Evolutionary conservation across 2,329 filamentous ascomycete species (phyloP).

Genomic region (Xylaria hypoxylon): DNA sequence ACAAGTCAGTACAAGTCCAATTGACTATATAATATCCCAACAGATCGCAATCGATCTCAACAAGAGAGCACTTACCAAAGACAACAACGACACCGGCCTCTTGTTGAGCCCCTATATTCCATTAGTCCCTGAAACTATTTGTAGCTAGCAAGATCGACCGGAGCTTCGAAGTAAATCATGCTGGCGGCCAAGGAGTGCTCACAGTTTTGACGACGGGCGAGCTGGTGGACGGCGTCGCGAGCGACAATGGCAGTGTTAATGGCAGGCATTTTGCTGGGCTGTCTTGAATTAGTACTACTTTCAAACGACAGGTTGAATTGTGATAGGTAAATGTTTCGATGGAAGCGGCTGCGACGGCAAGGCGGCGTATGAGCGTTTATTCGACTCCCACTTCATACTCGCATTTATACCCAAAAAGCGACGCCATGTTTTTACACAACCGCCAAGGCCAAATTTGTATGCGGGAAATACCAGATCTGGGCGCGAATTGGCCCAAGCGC

Average conservation of each 20-base stretch:
- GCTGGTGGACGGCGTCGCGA: conserved; percentile 49
- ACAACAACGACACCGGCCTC: conserved; percentile 52
- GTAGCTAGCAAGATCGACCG: conserved; percentile 7
- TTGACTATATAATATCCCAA: not conserved
- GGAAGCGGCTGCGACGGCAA: not conserved
- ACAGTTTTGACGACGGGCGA: conserved; percentile 51
- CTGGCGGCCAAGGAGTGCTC: conserved; percentile 23
- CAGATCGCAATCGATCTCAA: not conserved
- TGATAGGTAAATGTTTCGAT: not conserved
- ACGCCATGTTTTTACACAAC: not conserved
- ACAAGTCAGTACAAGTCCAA: conserved; percentile 29
- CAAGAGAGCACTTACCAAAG: conserved; percentile 42
- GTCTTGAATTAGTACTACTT: conserved; percentile 35
- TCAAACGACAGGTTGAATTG: conserved; percentile 19
- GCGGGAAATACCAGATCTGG: conserved; percentile 8
- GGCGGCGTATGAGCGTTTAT: not conserved
- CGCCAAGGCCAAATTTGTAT: conserved; percentile 17
- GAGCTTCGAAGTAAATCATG: not conserved
- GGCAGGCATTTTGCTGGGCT: conserved; percentile 50
- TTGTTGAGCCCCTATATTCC: conserved; percentile 44
- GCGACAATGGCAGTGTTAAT: conserved; percentile 52
- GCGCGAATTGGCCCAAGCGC: conserved; percentile 25
- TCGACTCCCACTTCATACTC: not conserved
- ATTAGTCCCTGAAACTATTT: conserved; percentile 35
- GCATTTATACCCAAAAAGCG: not conserved